Base-by-base conservation (phyloP, 768 basidiomycete genomes). In the Tricholoma terreum region DNA sequence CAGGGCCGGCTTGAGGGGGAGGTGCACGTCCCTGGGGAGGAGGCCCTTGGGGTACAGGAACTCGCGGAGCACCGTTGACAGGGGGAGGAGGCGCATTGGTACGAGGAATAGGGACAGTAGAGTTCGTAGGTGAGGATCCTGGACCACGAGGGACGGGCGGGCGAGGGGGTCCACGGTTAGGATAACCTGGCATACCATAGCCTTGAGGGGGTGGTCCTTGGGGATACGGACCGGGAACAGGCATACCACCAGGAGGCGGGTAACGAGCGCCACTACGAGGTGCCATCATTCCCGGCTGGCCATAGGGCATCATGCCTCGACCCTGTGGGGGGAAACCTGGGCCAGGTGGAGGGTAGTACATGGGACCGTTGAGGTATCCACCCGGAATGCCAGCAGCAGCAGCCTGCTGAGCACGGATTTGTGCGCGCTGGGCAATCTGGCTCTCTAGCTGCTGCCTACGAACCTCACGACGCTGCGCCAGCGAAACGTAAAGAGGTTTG, bases 391-490 rank as follows among this genome's bases (percentile, higher is more conserved):
- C 91, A 62, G 90, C 89, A 46, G 92, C 91, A 58, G 90, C 92
- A 60, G 91, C 90, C 80, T 98, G 96, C 69, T 95, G 94, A 84
- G 95, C 89, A 61, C 96, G 84, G 71, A 95, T 93, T 76, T 98
- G 93, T 76, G 93, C 91, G 71, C 97, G 94, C 77, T 98, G 94
- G 61, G 93, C 93, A 69, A 98, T 95, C 81, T 98, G 97, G 70
- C 91, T 94, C 79, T 98, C 97, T 65, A 99, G 84, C 73, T 98
- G 95, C 74, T 98, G 96, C 69, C 95, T 86, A 72, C 97, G 92
- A 68, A 97, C 92, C 69, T 99, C 97, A 61, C 94, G 94, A 63
- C 96, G 93, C 73, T 99, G 97, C 64, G 97, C 97, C 63, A 98
- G 87, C 40, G 96, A 95, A 71, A 99, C 97, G 70, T 98, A 99